Conservation (phyloP, 2,329 filamentous ascomycete genomes). For the Periconia sp. region DNA sequence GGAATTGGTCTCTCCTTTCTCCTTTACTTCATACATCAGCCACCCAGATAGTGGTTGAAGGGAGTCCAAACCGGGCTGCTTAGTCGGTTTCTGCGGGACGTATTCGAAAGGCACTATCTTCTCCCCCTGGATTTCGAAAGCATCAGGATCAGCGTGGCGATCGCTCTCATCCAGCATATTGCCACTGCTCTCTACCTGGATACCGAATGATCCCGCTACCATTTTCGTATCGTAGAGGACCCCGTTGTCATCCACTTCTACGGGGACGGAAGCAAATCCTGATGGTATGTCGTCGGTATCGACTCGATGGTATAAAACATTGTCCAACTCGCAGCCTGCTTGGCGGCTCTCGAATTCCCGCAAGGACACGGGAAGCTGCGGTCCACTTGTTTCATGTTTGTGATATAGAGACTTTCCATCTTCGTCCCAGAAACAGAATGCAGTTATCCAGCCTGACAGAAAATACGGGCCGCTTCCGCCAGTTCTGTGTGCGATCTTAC, state of each 20-base stretch:
- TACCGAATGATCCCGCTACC: neutral
- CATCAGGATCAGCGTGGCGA: neutral
- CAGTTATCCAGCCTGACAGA: constrained; percentile 4
- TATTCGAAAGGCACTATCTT: too few species aligned
- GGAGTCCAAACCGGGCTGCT: neutral
- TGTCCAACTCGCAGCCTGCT: neutral
- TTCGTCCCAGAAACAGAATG: constrained; percentile 5
- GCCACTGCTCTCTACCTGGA: neutral
- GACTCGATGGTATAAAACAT: neutral
- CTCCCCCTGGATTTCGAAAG: too few species aligned
- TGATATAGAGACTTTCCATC: neutral
- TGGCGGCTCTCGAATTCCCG: neutral
- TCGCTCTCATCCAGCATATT: neutral
- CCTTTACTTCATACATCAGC: neutral
- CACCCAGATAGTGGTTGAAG: neutral
- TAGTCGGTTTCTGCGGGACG: neutral
- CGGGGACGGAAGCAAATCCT: neutral
- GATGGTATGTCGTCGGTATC: neutral
- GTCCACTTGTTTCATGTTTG: neutral
- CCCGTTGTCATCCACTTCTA: neutral
- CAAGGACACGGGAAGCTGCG: neutral
- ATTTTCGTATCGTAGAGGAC: neutral
- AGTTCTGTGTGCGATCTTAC: neutral
- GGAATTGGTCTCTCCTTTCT: neutral
- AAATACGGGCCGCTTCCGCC: neutral